Conservation (phyloP, 306 rosid species). For the Cajanus cajan region DNA sequence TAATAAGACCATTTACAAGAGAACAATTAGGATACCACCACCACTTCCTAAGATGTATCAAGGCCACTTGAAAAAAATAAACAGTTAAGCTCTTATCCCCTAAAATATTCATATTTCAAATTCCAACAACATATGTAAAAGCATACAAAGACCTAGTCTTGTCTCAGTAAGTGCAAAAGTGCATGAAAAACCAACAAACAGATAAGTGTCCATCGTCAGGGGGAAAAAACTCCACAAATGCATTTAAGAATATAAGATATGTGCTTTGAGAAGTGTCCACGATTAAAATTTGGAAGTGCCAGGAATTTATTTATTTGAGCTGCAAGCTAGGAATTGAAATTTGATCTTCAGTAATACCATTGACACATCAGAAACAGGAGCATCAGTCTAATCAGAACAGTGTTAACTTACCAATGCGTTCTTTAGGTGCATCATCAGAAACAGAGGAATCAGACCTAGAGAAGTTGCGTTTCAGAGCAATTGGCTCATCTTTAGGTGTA, state of each 20-base stretch:
- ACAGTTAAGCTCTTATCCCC: no score
- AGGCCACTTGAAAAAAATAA: no score
- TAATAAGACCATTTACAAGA: no score
- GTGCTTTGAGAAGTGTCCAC: background rate
- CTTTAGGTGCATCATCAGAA: conserved; percentile 67
- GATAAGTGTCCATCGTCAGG: background rate
- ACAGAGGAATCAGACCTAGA: conserved; percentile 71
- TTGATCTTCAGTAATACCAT: background rate
- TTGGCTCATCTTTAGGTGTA: conserved; percentile 57
- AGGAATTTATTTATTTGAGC: background rate
- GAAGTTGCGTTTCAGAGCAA: conserved; percentile 53
- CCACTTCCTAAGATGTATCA: no score
- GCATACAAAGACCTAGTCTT: no score
- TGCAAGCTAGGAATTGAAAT: background rate
- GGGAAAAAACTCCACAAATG: conserved; percentile 5
- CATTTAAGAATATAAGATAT: background rate
- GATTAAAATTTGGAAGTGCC: background rate
- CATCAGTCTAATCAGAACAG: background rate
- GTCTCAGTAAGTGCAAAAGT: background rate
- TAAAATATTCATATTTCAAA: no score
- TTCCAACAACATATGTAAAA: no score
- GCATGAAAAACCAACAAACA: background rate
- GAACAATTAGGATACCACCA: no score
- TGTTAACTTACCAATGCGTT: conserved; percentile 80
- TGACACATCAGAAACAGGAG: background rate